These are phyloP conservation scores for Cicer arietinum DNA, from an alignment of 306 rosid species.

Conservation along the genomic window DNA sequence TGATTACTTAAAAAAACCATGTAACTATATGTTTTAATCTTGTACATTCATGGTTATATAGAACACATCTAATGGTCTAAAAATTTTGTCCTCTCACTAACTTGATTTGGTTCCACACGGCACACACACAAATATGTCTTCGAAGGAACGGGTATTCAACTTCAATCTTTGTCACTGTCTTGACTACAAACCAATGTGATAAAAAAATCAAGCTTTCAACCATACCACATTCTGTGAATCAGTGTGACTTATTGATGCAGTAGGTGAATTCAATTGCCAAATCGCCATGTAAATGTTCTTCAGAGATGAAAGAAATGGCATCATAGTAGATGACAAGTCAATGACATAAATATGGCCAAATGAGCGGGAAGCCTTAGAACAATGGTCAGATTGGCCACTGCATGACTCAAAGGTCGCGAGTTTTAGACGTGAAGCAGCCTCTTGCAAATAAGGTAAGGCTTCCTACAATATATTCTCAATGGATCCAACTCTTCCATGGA, in stretches of 20 bases:
- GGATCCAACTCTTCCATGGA: background rate
- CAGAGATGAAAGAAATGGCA: background rate
- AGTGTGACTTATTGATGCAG: background rate
- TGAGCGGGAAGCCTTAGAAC: background rate
- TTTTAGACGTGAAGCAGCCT: background rate
- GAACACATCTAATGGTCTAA: background rate
- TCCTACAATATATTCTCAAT: background rate
- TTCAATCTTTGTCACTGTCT: background rate
- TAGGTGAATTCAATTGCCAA: constrained; percentile 1
- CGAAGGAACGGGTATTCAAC: background rate
- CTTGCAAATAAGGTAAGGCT: background rate
- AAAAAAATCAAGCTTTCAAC: background rate
- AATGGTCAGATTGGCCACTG: background rate
- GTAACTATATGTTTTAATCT: background rate
- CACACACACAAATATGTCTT: background rate
- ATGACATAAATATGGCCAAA: background rate
- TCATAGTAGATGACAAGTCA: background rate
- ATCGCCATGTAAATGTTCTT: background rate
- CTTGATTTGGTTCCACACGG: background rate
- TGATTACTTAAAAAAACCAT: background rate
- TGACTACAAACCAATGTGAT: constrained; percentile 13
- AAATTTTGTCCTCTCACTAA: background rate
- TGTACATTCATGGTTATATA: background rate
- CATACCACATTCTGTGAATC: background rate
- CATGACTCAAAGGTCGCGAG: background rate